Evolutionary conservation across 805 yeast genomes (phyloP).

Genomic region (Candida michaelii): DNA sequence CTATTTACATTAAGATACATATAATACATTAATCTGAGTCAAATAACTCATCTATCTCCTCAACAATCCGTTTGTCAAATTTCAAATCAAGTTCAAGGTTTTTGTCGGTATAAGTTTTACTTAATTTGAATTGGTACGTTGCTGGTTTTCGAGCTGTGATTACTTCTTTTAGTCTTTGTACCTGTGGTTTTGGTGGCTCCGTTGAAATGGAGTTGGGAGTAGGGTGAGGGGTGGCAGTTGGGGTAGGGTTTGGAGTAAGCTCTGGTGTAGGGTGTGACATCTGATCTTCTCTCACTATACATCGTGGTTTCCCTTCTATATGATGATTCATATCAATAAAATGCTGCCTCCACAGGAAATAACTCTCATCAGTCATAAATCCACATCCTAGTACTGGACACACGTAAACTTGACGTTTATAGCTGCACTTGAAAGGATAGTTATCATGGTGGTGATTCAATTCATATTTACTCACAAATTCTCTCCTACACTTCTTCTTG

Average conservation of each 20-base stretch:
- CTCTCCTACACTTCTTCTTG: constrained; percentile 13
- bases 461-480: constrained; percentile 18
- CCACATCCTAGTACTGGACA: constrained; percentile 45
- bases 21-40: constrained; percentile 2
- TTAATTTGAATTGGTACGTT: not conserved
- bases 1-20: not conserved
- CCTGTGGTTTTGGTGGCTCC: not conserved
- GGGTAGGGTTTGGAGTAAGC: not conserved
- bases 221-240: not conserved
- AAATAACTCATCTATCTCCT: constrained; percentile 4
- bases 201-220: not conserved
- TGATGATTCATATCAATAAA: constrained; percentile 22
- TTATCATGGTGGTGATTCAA: constrained; percentile 19
- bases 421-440: constrained; percentile 24
- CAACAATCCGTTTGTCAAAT: constrained; percentile 2
- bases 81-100: not conserved
- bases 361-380: constrained; percentile 35
- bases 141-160: not conserved
- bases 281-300: not conserved
- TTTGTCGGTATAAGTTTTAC: not conserved
- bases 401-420: constrained; percentile 29
- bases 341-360: constrained; percentile 30
- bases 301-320: constrained; percentile 9
- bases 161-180: too few relatives aligned
- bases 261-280: not conserved